Evolutionary conservation across 495 filamentous ascomycete genomes (phyloP).

Genomic region (Trichocladium antarcticum): DNA sequence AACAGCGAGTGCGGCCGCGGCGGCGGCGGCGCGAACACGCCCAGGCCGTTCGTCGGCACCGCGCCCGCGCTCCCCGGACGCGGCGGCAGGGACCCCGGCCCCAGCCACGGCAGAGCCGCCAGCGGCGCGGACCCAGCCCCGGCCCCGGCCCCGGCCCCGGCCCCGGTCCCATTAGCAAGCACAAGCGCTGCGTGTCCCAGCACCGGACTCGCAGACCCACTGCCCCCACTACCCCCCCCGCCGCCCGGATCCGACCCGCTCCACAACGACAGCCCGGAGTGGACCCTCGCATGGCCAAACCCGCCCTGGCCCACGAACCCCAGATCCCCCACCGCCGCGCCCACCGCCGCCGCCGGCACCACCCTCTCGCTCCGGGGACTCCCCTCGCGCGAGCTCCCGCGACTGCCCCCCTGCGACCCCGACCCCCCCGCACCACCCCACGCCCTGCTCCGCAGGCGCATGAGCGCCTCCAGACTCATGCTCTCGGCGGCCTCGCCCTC

Average conservation of each 20-base stretch:
- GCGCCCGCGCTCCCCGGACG: slow-evolving; percentile 4
- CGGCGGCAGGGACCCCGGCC: not conserved
- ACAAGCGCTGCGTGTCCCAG: too few relatives aligned
- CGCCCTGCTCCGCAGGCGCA: slow-evolving; percentile 60
- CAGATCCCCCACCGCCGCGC: too few relatives aligned
- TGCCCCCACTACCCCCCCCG: not conserved
- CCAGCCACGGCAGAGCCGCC: not conserved
- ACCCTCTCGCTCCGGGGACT: slow-evolving; percentile 41
- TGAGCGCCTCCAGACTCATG: slow-evolving; percentile 58
- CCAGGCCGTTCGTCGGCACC: not conserved
- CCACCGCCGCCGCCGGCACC: not conserved
- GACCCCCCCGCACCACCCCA: too few relatives aligned
- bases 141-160: not conserved
- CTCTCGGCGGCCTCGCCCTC: slow-evolving; percentile 42
- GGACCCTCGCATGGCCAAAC: slow-evolving; percentile 7
- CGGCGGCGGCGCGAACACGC: not conserved
- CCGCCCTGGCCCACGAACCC: too few relatives aligned
- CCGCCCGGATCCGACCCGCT: slow-evolving; percentile 17
- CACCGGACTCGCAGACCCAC: slow-evolving; percentile 2
- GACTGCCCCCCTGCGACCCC: too few relatives aligned
- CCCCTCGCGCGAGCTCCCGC: slow-evolving; percentile 51
- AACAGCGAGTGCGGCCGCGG: slow-evolving; percentile 10
- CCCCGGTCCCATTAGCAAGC: not conserved
- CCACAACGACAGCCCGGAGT: slow-evolving; percentile 7
- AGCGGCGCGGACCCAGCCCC: too few relatives aligned